These are phyloP conservation scores for Luvunga scandens DNA, from an alignment of 345 rosid species.

Conservation along the genomic window DNA sequence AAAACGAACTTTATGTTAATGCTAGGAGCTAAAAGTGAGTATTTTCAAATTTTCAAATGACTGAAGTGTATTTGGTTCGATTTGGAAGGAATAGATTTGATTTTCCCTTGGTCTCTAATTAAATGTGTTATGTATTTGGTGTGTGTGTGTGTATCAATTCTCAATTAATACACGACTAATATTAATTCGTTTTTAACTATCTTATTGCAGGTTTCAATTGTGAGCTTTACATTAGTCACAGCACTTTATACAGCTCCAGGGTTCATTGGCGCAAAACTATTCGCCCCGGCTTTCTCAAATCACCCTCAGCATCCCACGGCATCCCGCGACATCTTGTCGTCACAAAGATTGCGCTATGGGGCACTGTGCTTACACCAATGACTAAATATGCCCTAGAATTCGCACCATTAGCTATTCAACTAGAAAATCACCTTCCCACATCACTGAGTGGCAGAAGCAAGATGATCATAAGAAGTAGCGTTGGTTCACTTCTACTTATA, in stretches of 20 bases:
- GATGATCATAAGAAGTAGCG: slow-evolving; percentile 42
- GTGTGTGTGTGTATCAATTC: too few species aligned
- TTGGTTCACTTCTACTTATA: slow-evolving; percentile 53
- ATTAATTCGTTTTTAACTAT: neutral
- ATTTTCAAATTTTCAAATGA: too few species aligned
- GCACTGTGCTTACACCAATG: slow-evolving; percentile 72
- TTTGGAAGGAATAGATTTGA: too few species aligned
- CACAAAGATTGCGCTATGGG: slow-evolving; percentile 79
- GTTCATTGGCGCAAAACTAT: slow-evolving; percentile 72
- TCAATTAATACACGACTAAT: neutral
- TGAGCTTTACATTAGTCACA: slow-evolving; percentile 64
- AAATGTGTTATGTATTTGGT: too few species aligned
- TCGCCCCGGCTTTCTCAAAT: slow-evolving; percentile 56
- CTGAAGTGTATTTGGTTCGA: too few species aligned
- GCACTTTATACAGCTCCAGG: slow-evolving; percentile 51
- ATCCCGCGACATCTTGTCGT: slow-evolving; percentile 50
- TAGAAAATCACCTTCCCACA: slow-evolving; percentile 38
- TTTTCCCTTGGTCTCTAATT: too few species aligned
- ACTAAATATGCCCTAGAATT: slow-evolving; percentile 80
- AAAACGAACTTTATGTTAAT: too few species aligned
- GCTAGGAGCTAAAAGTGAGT: too few species aligned
- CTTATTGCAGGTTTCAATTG: slow-evolving; percentile 50
- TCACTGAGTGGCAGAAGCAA: slow-evolving; percentile 36
- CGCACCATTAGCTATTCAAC: slow-evolving; percentile 74
- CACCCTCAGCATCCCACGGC: slow-evolving; percentile 72